A percentile compares a stretch with the other conserved stretches of the same genome.
Conservation (phyloP, 257 asterid species). For the Ophiorrhiza pumila region DNA sequence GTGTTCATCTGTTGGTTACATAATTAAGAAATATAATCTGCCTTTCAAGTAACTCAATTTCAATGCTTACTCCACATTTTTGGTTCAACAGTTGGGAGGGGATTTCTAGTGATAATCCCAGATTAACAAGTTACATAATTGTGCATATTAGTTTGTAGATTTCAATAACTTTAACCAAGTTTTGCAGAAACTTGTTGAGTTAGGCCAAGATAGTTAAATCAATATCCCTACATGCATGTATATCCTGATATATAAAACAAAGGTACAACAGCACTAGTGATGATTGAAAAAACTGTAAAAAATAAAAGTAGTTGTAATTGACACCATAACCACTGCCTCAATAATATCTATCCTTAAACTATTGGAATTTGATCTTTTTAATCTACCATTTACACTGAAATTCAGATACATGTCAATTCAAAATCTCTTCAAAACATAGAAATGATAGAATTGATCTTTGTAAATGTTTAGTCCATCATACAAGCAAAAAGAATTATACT, state of each 20-base stretch:
- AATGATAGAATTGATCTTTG: background rate
- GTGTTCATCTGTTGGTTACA: background rate
- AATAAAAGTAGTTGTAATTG: background rate
- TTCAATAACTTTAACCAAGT: background rate
- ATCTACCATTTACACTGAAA: background rate
- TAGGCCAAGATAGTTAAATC: background rate
- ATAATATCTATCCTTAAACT: background rate
- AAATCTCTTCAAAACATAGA: background rate
- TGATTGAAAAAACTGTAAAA: background rate
- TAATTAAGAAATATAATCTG: conserved; percentile 3
- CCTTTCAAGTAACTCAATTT: conserved; percentile 22
- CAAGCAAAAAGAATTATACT: background rate
- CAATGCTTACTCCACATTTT: background rate
- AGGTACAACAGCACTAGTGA: background rate
- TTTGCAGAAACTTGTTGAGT: background rate
- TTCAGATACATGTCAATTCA: background rate
- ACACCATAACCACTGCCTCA: conserved; percentile 3
- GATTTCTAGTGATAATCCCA: conserved; percentile 3
- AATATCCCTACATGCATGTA: conserved; percentile 1
- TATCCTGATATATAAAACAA: background rate
- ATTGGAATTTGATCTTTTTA: background rate
- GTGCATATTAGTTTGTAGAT: background rate
- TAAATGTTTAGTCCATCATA: background rate
- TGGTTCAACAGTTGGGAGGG: conserved; percentile 1
- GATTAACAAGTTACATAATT: background rate